Evolutionary conservation across 345 rosid genomes (phyloP).

Genomic region (Ceriops tagal): DNA sequence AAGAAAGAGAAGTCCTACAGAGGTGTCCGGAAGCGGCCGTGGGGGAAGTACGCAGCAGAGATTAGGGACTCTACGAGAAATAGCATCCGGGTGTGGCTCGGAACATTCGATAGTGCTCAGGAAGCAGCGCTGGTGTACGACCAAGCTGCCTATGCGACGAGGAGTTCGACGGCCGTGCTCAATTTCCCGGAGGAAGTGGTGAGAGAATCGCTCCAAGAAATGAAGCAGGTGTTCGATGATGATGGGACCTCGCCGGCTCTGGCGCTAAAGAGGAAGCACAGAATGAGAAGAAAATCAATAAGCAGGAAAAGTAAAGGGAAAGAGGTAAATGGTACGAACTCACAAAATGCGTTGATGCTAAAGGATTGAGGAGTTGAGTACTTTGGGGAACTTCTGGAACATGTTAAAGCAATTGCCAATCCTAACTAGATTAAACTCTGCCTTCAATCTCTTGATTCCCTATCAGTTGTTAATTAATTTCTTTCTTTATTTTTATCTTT

Average conservation of each 20-base stretch:
- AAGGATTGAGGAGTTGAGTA: conserved; percentile 2
- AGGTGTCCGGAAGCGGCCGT: neutral
- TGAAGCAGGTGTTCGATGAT: neutral
- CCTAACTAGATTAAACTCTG: neutral
- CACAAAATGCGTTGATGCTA: neutral
- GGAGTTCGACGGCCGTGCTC: conserved; percentile 11
- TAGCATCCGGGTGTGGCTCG: conserved; percentile 13
- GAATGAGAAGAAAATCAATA: neutral
- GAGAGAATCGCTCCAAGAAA: conserved; percentile 11
- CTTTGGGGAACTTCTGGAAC: neutral
- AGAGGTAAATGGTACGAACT: neutral
- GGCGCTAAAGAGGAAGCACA: conserved; percentile 8
- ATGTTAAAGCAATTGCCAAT: neutral
- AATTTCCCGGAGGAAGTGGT: conserved; percentile 7
- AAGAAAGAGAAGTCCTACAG: neutral
- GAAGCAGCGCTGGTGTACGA: conserved; percentile 9
- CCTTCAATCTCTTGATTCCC: neutral
- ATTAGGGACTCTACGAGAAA: neutral
- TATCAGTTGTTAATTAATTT: neutral
- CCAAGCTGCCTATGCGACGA: conserved; percentile 7
- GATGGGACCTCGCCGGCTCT: neutral
- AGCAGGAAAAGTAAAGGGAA: neutral
- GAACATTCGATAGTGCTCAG: conserved; percentile 4
- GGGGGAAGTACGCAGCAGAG: conserved; percentile 1
- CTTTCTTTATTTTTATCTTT: neutral